phyloP scores from a whole-genome alignment of 1,284 basidiomycete genomes.

The Pseudozyma thailandica region DNA sequence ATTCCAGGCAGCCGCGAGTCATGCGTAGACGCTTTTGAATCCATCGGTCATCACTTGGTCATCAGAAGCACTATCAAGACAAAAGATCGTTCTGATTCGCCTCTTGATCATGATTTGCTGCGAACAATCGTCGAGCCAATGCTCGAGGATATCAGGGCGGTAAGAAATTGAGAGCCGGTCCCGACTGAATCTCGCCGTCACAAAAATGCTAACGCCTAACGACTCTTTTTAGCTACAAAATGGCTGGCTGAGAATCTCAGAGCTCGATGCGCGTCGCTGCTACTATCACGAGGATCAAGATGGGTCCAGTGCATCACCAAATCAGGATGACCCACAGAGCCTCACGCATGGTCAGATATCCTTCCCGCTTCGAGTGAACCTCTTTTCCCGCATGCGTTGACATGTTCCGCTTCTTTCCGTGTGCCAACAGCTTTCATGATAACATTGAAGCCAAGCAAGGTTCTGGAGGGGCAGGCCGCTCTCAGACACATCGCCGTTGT shows the following conservation, averaged over 20 bases:
- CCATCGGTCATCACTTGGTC: not conserved
- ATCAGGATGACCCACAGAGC: not conserved
- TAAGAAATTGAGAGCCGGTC: not conserved
- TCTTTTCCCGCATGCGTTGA: too few species aligned
- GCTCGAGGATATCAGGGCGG: not conserved
- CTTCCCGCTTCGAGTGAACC: too few species aligned
- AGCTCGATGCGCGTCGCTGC: not conserved
- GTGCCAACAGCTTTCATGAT: constrained; percentile 10
- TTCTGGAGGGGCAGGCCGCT: not conserved
- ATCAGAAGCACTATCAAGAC: not conserved
- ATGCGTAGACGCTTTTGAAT: too few species aligned
- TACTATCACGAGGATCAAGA: not conserved
- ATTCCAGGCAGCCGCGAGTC: too few species aligned
- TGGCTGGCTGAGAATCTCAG: not conserved
- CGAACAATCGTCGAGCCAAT: not conserved
- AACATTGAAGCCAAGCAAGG: constrained; percentile 9
- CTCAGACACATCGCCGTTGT: constrained; percentile 1
- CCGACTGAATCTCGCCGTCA: not conserved
- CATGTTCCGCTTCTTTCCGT: too few species aligned
- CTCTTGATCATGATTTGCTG: not conserved
- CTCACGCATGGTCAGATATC: too few species aligned
- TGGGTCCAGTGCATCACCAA: not conserved
- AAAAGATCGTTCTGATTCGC: not conserved
- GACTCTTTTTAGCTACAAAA: not conserved
- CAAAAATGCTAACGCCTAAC: not conserved